Evolutionary conservation across 345 rosid species (phyloP), one percentile per base, ranked within the genome.

Genomic region (Xanthoceras sorbifolium): DNA sequence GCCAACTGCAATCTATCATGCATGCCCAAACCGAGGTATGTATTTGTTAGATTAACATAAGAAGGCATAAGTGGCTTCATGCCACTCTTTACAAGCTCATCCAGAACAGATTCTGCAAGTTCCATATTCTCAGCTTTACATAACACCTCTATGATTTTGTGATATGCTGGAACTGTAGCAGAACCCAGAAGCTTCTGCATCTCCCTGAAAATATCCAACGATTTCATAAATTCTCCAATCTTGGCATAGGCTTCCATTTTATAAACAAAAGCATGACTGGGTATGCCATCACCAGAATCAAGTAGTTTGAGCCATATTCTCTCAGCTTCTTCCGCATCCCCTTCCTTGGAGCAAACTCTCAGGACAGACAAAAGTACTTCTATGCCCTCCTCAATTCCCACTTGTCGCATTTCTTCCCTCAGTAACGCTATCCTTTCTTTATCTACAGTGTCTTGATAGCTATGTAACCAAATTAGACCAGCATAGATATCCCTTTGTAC

Each of bases 391-490:
- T 82, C 70, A 75, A 93, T 63, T 75, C 97, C 93, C 0, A 85
- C 88, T 78, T 80, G 80, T 61, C 59, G 75, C 94, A 95, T 92
- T 85, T 88, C 93, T 82, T 82, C 69, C 82, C 97, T 86, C 14
- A 95, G 70, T 20, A 72, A 80, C 31, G 57, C 66, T 34, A 95
- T 81, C 79, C 97, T 86, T 44, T 76, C 87, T 81, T 32, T 86
- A 65, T 95, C 97, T 71, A 91, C 36, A 4, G 64, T 72, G 22
- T 93, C 93, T 81, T 92, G 98, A 74, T 91, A 89, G 82, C 98
- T 92, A 78, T 92, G 99, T 57, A 93, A 80, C 97, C 92, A 90
- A 60, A 95, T 91, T 38, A 91, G 79, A 55, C 98, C 98, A 0
- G 80, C 79, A 52, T 86, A 93, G 1, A 95, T 84, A 87, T 92